phyloP scores from a whole-genome alignment of 306 rosid genomes.

The Senna siamea region DNA sequence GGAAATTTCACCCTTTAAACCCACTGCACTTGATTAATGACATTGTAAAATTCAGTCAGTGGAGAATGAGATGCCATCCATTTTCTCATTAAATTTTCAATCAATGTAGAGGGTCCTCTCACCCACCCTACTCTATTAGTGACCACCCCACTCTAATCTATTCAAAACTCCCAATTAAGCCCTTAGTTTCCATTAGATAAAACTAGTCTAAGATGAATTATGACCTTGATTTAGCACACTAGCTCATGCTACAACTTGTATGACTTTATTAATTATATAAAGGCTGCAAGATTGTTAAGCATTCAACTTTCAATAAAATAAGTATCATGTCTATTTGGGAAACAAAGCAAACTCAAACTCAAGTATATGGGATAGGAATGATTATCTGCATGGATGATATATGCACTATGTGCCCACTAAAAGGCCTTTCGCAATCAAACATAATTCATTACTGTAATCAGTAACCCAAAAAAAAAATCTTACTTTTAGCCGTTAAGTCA shows the following conservation, averaged over 20 bases:
- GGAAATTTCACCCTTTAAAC: too few species aligned
- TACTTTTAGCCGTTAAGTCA: conserved; percentile 63
- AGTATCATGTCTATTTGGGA: background rate
- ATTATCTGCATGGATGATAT: background rate
- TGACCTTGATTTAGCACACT: background rate
- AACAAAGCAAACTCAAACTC: background rate
- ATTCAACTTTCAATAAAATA: background rate
- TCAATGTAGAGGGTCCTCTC: too few species aligned
- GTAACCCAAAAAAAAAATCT: conserved; percentile 26
- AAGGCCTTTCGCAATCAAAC: background rate
- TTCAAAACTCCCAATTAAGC: too few species aligned
- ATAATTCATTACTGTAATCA: conserved; percentile 10
- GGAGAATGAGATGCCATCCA: too few species aligned
- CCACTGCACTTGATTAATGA: too few species aligned
- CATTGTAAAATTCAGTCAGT: too few species aligned
- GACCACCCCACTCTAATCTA: too few species aligned
- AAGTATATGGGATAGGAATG: background rate
- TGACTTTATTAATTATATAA: background rate
- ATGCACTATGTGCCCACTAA: background rate
- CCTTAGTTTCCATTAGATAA: background rate
- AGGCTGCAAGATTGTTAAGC: background rate
- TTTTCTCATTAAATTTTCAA: too few species aligned
- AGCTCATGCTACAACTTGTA: background rate
- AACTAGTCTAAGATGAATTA: background rate
- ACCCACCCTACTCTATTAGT: too few species aligned